Evolutionary conservation across 75 land plant species (phyloP).

Genomic region (Picea sitchensis): DNA sequence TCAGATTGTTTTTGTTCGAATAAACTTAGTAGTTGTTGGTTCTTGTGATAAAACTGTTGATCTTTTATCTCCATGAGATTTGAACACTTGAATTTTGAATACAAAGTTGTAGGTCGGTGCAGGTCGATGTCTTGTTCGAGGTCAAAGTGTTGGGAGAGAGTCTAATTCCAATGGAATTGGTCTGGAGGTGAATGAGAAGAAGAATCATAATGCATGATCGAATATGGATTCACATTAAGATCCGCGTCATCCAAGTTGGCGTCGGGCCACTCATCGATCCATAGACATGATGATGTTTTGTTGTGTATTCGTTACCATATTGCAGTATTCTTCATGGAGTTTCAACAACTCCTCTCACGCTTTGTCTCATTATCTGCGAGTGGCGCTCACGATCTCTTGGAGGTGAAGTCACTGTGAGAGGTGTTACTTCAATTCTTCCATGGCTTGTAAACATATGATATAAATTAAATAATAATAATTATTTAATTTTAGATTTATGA

Average conservation of each 20-base stretch:
- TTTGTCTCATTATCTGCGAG: slow-evolving; percentile 53
- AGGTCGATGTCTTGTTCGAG: too few species aligned
- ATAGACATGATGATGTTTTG: slow-evolving; percentile 1
- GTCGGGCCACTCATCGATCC: background rate
- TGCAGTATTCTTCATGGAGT: slow-evolving; percentile 11
- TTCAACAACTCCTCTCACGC: slow-evolving; percentile 40
- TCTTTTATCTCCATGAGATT: too few species aligned
- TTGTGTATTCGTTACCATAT: slow-evolving; percentile 5
- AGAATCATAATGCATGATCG: background rate
- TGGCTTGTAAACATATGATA: too few species aligned
- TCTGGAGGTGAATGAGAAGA: background rate
- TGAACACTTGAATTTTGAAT: too few species aligned
- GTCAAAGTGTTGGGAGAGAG: background rate
- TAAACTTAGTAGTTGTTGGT: too few species aligned
- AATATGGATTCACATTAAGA: slow-evolving; percentile 13
- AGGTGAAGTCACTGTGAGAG: background rate
- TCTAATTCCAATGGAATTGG: too few species aligned
- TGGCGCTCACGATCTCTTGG: slow-evolving; percentile 18
- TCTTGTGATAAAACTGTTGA: too few species aligned
- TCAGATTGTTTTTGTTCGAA: too few species aligned
- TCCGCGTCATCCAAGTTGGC: background rate
- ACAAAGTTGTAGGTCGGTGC: too few species aligned
- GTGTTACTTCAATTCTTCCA: too few species aligned
- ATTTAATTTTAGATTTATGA: too few species aligned
- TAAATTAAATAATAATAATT: too few species aligned